A percentile compares a stretch with the other conserved stretches of the same genome.
Conservation (phyloP, 768 basidiomycete genomes). For the Boletus vermiculosoides region DNA sequence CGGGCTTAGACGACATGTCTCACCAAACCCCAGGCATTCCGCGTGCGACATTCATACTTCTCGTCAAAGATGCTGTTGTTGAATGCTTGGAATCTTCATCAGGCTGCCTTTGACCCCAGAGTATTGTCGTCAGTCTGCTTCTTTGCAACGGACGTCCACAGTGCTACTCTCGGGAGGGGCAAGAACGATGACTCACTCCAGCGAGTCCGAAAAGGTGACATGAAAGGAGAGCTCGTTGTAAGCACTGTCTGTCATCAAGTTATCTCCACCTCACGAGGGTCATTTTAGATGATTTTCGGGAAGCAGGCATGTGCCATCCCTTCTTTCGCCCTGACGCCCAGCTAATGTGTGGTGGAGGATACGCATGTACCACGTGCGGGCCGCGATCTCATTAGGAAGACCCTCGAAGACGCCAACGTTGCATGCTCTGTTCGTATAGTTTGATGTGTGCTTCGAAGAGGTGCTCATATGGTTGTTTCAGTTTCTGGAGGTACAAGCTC, state of each 20-base stretch:
- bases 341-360: slow-evolving; percentile 49
- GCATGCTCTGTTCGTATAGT: slow-evolving; percentile 58
- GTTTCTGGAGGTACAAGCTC: slow-evolving; percentile 96
- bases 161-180: slow-evolving; percentile 81
- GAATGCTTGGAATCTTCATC: not conserved
- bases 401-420: slow-evolving; percentile 78
- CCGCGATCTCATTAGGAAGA: slow-evolving; percentile 78
- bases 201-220: slow-evolving; percentile 70
- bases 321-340: not conserved
- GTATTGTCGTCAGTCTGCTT: slow-evolving; percentile 87
- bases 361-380: slow-evolving; percentile 91
- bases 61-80: not conserved
- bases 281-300: slow-evolving; percentile 84
- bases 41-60: slow-evolving; percentile 34
- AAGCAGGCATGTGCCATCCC: slow-evolving; percentile 60
- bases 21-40: slow-evolving; percentile 43
- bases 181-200: slow-evolving; percentile 79
- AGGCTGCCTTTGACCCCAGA: slow-evolving; percentile 89
- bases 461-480: slow-evolving; percentile 30
- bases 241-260: slow-evolving; percentile 23
- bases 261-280: not conserved
- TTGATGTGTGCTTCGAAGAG: not conserved
- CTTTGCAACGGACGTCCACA: slow-evolving; percentile 94
- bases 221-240: slow-evolving; percentile 87
- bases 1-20: not conserved